phyloP scores from a whole-genome alignment of 1,139 yeast genomes.

The Suhomyces guaymorum region DNA sequence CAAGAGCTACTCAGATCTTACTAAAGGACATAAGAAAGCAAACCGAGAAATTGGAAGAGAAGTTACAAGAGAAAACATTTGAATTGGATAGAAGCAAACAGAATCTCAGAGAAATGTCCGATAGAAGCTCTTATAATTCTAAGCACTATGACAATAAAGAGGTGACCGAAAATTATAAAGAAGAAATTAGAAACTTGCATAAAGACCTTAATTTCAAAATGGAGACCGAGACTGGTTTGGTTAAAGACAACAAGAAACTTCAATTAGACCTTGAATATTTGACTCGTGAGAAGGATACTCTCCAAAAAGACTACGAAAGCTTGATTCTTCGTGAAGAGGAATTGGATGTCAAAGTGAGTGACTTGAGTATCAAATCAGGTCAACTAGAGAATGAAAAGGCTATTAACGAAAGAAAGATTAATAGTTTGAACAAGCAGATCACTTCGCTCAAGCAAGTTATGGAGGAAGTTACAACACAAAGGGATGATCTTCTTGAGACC shows the following conservation, averaged over 20 bases:
- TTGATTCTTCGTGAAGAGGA: slow-evolving; percentile 53
- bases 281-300: slow-evolving; percentile 45
- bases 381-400: slow-evolving; percentile 46
- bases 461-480: slow-evolving; percentile 49
- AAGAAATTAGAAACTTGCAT: slow-evolving; percentile 60
- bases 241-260: slow-evolving; percentile 62
- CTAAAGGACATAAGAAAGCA: slow-evolving; percentile 58
- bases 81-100: slow-evolving; percentile 55
- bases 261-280: slow-evolving; percentile 64
- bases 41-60: slow-evolving; percentile 56
- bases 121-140: slow-evolving; percentile 56
- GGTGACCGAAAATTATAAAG: slow-evolving; percentile 46
- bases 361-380: slow-evolving; percentile 49
- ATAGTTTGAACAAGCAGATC: slow-evolving; percentile 52
- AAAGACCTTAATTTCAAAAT: slow-evolving; percentile 58
- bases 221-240: slow-evolving; percentile 63
- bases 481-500: slow-evolving; percentile 50
- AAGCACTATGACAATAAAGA: slow-evolving; percentile 49
- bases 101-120: slow-evolving; percentile 41
- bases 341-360: slow-evolving; percentile 44
- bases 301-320: slow-evolving; percentile 54
- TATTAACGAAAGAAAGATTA: slow-evolving; percentile 47
- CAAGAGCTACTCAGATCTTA: slow-evolving; percentile 56
- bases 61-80: slow-evolving; percentile 57
- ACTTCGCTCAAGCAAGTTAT: slow-evolving; percentile 52